phyloP scores from a whole-genome alignment of 2,329 filamentous ascomycete genomes.

The Eutypa lata region DNA sequence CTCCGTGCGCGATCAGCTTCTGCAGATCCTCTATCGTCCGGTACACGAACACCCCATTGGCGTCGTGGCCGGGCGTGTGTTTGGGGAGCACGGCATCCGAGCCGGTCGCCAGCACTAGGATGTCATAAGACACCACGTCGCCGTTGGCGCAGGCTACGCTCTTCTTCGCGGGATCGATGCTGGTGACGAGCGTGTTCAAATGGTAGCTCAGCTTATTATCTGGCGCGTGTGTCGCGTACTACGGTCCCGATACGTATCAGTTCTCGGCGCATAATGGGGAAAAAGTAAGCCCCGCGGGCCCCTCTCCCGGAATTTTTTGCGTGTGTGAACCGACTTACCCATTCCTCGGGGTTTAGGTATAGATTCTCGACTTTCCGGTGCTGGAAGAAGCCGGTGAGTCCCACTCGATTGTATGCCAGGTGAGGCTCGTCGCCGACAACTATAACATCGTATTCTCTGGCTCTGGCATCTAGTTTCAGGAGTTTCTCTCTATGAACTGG shows the following conservation, averaged over 20 bases:
- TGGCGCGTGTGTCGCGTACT: slow-evolving; percentile 63
- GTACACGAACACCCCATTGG: slow-evolving; percentile 84
- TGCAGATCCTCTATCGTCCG: slow-evolving; percentile 80
- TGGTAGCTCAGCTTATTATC: slow-evolving; percentile 71
- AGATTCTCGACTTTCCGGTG: slow-evolving; percentile 81
- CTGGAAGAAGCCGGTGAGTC: slow-evolving; percentile 84
- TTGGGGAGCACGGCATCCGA: slow-evolving; percentile 74
- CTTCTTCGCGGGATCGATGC: slow-evolving; percentile 62
- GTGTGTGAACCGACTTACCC: too few species aligned
- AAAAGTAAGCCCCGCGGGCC: too few species aligned
- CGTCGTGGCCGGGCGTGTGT: slow-evolving; percentile 73
- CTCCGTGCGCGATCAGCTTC: slow-evolving; percentile 70
- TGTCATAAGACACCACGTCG: slow-evolving; percentile 69
- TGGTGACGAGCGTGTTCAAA: slow-evolving; percentile 70
- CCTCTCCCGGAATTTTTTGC: too few species aligned
- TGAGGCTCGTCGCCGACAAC: slow-evolving; percentile 87
- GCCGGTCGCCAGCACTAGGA: slow-evolving; percentile 80
- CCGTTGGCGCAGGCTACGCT: slow-evolving; percentile 68
- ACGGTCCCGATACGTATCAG: background rate
- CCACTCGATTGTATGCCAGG: slow-evolving; percentile 87
- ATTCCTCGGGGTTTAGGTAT: slow-evolving; percentile 82
- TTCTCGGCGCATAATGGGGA: too few species aligned
- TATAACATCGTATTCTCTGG: slow-evolving; percentile 73
- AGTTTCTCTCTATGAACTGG: slow-evolving; percentile 69
- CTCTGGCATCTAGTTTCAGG: slow-evolving; percentile 75